Evolutionary conservation across 768 basidiomycete species (phyloP), one percentile per base, ranked within the genome.

Genomic region (Ephemerocybe angulata): DNA sequence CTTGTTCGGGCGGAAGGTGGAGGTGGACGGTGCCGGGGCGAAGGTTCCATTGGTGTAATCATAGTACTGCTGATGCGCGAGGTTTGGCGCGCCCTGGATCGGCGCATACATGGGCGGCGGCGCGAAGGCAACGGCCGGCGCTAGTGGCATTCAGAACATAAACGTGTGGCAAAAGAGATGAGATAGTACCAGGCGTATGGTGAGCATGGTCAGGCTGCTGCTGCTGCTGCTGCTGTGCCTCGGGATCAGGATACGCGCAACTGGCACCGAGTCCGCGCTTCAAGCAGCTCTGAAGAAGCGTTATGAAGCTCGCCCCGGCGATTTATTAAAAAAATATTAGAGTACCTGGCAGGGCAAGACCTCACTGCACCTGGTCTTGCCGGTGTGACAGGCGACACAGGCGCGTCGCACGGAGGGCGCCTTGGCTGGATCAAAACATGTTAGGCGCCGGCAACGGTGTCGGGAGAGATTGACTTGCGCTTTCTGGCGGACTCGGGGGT

Each of bases 311-410:
- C 19, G 50, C 53, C 52, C 49, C 42, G 40, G 37, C 31, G 50
- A 50, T 13, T 3, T 15, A 35, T 31, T 11, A 29, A 7, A 3
- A 11, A 10, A 8, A 7, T 12, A 7, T 27, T 4, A 24, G 22
- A 12, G 30, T 59, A 87, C 88, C 82, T 90, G 88, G 70, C 89
- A 91, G 7, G 89, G 89, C 19, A 91, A 77, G 30, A 83, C 83
- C 70, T 91, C 89, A 62, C 87, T 89, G 63, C 89, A 91, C 61
- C 88, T 76, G 12, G 89, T 91, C 73, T 91, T 91, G 50, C 89
- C 89, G 49, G 87, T 75, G 69, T 91, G 89, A 70, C 89, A 91
- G 13, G 89, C 86, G 35, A 84, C 80, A 60, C 89, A 91, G 1
- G 89, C 89, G 58, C 89, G 78, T 59, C 89, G 82, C 52, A 90